Conservation (phyloP, 495 filamentous ascomycete genomes). For the Penicillium parvum region DNA sequence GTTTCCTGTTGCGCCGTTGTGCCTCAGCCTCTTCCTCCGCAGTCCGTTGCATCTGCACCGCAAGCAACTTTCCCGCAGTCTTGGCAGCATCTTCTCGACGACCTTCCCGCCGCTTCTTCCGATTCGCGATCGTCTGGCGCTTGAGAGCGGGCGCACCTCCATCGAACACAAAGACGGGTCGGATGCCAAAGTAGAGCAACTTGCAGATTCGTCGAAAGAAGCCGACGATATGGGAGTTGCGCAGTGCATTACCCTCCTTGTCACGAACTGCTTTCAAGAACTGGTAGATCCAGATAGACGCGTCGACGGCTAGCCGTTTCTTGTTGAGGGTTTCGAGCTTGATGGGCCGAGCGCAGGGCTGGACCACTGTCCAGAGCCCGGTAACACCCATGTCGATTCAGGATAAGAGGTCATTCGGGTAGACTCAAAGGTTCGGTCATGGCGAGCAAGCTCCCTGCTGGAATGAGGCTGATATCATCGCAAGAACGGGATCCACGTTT, state of each 20-base stretch:
- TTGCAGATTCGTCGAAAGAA: slow-evolving; percentile 99
- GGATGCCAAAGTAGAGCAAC: slow-evolving; percentile 92
- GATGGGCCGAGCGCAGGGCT: slow-evolving; percentile 78
- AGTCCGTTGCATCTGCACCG: slow-evolving; percentile 82
- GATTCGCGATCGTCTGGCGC: slow-evolving; percentile 75
- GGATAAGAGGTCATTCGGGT: not conserved
- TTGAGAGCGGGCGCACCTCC: slow-evolving; percentile 90
- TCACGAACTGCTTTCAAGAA: slow-evolving; percentile 98
- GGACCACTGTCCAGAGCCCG: slow-evolving; percentile 90
- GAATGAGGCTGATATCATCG: slow-evolving; percentile 14
- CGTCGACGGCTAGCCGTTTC: slow-evolving; percentile 93
- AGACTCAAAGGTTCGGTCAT: not conserved
- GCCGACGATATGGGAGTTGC: slow-evolving; percentile 90
- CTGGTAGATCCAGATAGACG: slow-evolving; percentile 99
- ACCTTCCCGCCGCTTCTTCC: slow-evolving; percentile 80
- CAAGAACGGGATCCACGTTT: slow-evolving; percentile 4
- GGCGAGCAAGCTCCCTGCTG: not conserved
- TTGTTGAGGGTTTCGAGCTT: slow-evolving; percentile 94
- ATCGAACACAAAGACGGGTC: slow-evolving; percentile 96
- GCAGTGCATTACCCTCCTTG: slow-evolving; percentile 94
- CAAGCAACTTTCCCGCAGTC: slow-evolving; percentile 85
- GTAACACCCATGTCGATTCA: slow-evolving; percentile 81
- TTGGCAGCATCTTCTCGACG: slow-evolving; percentile 85
- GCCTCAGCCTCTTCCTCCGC: slow-evolving; percentile 78
- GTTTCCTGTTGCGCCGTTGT: slow-evolving; percentile 47